Conservation (phyloP, 768 basidiomycete genomes). For the Sporobolomyces phaffii region DNA sequence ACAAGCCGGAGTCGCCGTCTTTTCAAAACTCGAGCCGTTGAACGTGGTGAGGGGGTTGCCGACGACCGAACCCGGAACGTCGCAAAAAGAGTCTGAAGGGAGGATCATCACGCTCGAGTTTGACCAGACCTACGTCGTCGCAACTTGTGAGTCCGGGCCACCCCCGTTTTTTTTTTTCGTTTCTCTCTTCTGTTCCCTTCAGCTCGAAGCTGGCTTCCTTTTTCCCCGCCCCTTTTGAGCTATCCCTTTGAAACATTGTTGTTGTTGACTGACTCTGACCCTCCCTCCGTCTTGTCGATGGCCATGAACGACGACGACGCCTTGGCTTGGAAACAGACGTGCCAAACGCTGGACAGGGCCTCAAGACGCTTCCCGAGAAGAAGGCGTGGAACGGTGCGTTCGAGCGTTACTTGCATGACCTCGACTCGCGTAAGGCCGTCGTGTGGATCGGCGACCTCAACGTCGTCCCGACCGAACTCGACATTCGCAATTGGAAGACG, state of each 20-base stretch:
- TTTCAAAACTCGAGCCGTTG: constrained; percentile 70
- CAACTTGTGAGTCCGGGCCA: constrained; percentile 44
- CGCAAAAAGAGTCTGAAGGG: constrained; percentile 54
- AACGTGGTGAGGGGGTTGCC: constrained; percentile 64
- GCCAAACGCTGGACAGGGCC: constrained; percentile 67
- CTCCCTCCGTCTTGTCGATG: not conserved
- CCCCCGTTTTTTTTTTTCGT: too few relatives aligned
- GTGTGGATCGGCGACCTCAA: constrained; percentile 87
- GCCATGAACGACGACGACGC: not conserved
- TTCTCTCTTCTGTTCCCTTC: too few relatives aligned
- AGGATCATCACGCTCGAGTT: constrained; percentile 73
- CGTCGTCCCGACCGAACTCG: constrained; percentile 67
- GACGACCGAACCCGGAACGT: constrained; percentile 55
- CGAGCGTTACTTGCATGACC: constrained; percentile 61
- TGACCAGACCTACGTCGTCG: constrained; percentile 60
- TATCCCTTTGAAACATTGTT: too few relatives aligned
- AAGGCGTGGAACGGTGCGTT: constrained; percentile 71
- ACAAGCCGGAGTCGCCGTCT: constrained; percentile 72
- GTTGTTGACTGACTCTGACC: too few relatives aligned
- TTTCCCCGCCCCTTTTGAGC: too few relatives aligned
- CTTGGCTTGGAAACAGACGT: constrained; percentile 57
- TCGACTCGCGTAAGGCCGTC: constrained; percentile 73
- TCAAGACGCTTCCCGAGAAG: constrained; percentile 51
- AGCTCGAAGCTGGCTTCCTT: too few relatives aligned
- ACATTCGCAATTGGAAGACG: constrained; percentile 41